phyloP scores from a whole-genome alignment of 495 filamentous ascomycete genomes.

The Copromyces sp. region DNA sequence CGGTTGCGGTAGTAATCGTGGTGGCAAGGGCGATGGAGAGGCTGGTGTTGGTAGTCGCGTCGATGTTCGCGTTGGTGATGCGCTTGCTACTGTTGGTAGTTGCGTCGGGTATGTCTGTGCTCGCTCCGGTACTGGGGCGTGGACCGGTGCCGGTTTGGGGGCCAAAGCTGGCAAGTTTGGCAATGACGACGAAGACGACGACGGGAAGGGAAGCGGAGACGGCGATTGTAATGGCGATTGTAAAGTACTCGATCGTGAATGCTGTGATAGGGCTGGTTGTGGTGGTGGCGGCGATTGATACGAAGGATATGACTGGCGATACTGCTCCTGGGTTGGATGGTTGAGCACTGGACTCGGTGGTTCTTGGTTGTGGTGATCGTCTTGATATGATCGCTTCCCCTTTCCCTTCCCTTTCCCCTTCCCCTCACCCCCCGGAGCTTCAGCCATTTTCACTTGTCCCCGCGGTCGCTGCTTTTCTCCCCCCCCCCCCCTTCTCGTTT shows the following conservation, averaged over 20 bases:
- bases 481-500: neutral
- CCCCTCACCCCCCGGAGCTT: neutral
- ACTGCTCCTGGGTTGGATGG: neutral
- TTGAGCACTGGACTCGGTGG: neutral
- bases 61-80: neutral
- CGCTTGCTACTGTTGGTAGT: neutral
- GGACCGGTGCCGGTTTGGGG: neutral
- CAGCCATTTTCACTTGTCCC: neutral
- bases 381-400: neutral
- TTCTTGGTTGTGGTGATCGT: neutral
- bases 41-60: neutral
- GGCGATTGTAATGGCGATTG: neutral
- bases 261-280: neutral
- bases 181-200: neutral
- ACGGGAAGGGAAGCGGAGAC: neutral
- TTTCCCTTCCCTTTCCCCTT: neutral
- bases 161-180: neutral
- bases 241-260: neutral
- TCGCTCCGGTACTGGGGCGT: neutral
- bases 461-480: neutral
- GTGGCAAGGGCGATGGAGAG: neutral
- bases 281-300: neutral
- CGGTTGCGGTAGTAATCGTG: neutral
- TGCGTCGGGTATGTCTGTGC: neutral
- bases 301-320: neutral